These are phyloP conservation scores for Sporothrix euskadiensis DNA, from an alignment of 2,329 filamentous ascomycete species.

Conservation along the genomic window DNA sequence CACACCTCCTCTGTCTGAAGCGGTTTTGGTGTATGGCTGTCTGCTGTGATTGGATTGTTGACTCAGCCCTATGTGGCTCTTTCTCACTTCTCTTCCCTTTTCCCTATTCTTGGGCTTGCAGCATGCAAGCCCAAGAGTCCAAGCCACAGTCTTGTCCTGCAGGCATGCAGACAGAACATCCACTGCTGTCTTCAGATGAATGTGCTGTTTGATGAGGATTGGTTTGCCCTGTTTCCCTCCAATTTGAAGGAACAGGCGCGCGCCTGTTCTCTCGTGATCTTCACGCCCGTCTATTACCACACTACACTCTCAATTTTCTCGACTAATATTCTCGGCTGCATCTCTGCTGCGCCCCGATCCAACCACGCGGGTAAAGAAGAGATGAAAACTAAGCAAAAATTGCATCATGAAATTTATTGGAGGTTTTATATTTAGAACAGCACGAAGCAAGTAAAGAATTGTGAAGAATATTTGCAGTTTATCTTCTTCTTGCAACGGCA, in stretches of 20 bases:
- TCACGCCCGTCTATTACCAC: background rate
- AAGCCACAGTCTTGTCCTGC: slow-evolving; percentile 26
- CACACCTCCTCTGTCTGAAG: background rate
- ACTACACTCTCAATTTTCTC: background rate
- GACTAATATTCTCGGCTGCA: background rate
- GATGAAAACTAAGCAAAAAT: slow-evolving; percentile 14
- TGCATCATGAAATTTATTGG: background rate
- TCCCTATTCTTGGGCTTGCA: slow-evolving; percentile 1
- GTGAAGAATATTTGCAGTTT: background rate
- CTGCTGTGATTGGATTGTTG: slow-evolving; percentile 12
- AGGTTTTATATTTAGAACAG: slow-evolving; percentile 24
- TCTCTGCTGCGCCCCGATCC: slow-evolving; percentile 27
- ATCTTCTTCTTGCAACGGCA: background rate
- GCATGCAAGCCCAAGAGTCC: background rate
- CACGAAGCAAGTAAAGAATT: background rate
- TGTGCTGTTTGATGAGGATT: background rate
- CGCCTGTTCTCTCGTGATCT: slow-evolving; percentile 6
- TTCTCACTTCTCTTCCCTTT: background rate
- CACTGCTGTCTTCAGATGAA: slow-evolving; percentile 16
- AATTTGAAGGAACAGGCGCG: slow-evolving; percentile 10
- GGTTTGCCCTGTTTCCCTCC: background rate
- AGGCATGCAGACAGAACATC: background rate
- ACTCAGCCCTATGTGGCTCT: slow-evolving; percentile 32
- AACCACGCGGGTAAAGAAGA: background rate
- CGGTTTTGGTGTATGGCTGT: slow-evolving; percentile 3